These are phyloP conservation scores for Coemansia sp. DNA, from an alignment of 192 early-diverging fungal species.

Conservation along the genomic window DNA sequence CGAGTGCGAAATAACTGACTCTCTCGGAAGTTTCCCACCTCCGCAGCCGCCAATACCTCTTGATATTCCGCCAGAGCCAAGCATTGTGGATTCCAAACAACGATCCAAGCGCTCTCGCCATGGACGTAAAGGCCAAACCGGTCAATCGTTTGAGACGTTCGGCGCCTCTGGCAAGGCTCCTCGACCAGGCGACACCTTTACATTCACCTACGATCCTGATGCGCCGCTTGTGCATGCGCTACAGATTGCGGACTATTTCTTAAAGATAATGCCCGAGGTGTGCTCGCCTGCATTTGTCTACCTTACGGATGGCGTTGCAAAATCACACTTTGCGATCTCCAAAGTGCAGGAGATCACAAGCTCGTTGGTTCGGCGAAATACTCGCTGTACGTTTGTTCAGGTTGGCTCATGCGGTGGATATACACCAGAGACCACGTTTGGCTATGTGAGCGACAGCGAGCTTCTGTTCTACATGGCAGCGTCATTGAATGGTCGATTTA, in stretches of 20 bases:
- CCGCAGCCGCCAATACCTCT: constrained; percentile 44
- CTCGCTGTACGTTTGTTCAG: constrained; percentile 70
- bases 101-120: constrained; percentile 5
- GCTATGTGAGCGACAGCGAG: constrained; percentile 76
- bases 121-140: constrained; percentile 2
- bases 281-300: constrained; percentile 60
- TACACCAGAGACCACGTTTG: constrained; percentile 70
- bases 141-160: constrained; percentile 19
- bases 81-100: background rate
- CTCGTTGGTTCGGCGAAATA: constrained; percentile 57
- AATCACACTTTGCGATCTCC: constrained; percentile 67
- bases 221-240: constrained; percentile 48
- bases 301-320: constrained; percentile 74
- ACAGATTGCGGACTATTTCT: constrained; percentile 55
- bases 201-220: constrained; percentile 44
- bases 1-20: constrained; percentile 47
- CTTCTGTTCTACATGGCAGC: constrained; percentile 67
- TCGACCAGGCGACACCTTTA: constrained; percentile 37
- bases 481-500: constrained; percentile 66
- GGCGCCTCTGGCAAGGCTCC: constrained; percentile 22
- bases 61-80: background rate
- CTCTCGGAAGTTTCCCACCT: constrained; percentile 50
- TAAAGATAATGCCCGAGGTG: constrained; percentile 52
- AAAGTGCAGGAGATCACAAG: constrained; percentile 56
- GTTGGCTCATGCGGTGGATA: constrained; percentile 66